Evolutionary conservation across 495 filamentous ascomycete genomes (phyloP), one percentile per base, ranked within the genome.

Genomic region (Usnea hakonensis): DNA sequence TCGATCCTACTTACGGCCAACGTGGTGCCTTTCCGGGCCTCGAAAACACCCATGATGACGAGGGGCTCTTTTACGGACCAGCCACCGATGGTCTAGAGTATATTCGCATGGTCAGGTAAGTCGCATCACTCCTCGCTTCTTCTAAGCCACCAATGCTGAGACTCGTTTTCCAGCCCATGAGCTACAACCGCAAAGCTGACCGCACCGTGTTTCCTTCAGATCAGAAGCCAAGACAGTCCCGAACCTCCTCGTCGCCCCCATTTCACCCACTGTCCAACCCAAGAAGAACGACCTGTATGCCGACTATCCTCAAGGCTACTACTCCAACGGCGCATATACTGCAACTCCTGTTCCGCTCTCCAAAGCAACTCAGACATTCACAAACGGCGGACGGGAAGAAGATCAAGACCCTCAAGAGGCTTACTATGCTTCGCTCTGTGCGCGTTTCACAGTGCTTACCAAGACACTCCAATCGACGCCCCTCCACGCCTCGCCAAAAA

Each of bases 61-160:
- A 78, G 57, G 78, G 76, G 59, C 67, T 80, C 26, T 76, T 75
- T 55, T 81, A 83, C 58, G 79, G 77, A 3, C 72, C 73, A 11
- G 74, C 78, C 46, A 79, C 79, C 23, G 82, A 89, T 72, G 90
- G 88, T 5, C 55, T 94, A 33, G 82, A 83, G 58, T 95, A 95
- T 74, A 74, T 95, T 28, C 82, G 80, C 70, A 85, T 88, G 76
- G 90, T 95, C 57, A 81, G 90, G 90, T 95, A 79, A 81, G 87
- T 55, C 17, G 28, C 2, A n/a, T 21, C 14, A 33, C 9, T 33
- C 2, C 35, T 3, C n/a, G 1, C 35, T 16, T 21, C 14, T 14
- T 28, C 28, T 28, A 44, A 30, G 43, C 30, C 52, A 54, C 23
- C 10, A n/a, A 37, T 59, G 28, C 62, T 64, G 62, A 64, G 57